Evolutionary conservation across 2,329 filamentous ascomycete genomes (phyloP).

Genomic region (Hymenoscyphus fraxineus): DNA sequence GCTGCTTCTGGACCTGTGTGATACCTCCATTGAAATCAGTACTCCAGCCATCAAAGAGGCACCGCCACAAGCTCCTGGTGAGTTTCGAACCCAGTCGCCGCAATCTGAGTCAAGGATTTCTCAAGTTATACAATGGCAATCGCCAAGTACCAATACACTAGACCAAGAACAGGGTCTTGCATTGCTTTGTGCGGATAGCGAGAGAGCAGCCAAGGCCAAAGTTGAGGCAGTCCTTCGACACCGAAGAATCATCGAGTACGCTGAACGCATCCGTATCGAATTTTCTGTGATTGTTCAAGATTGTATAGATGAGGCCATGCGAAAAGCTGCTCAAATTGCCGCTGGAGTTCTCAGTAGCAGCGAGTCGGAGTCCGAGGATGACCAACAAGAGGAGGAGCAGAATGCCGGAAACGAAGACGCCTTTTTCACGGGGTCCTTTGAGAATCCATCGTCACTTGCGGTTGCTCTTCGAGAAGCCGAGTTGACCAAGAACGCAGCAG

Average conservation of each 20-base stretch:
- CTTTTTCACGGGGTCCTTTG: slow-evolving; percentile 52
- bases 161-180: slow-evolving; percentile 92
- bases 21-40: slow-evolving; percentile 92
- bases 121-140: slow-evolving; percentile 95
- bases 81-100: slow-evolving; percentile 89
- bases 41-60: slow-evolving; percentile 89
- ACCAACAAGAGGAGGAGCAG: slow-evolving; percentile 31
- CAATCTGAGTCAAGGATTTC: slow-evolving; percentile 93
- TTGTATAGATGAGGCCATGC: slow-evolving; percentile 88
- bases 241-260: slow-evolving; percentile 89
- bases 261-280: slow-evolving; percentile 90
- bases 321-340: slow-evolving; percentile 83
- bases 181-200: slow-evolving; percentile 84
- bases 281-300: slow-evolving; percentile 91
- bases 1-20: slow-evolving; percentile 88
- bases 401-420: slow-evolving; percentile 49
- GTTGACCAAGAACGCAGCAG: slow-evolving; percentile 31
- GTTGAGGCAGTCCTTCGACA: slow-evolving; percentile 91
- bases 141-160: slow-evolving; percentile 82
- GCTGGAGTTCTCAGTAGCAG: slow-evolving; percentile 67
- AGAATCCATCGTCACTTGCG: slow-evolving; percentile 54
- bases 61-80: slow-evolving; percentile 61
- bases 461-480: slow-evolving; percentile 45
- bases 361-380: slow-evolving; percentile 48
- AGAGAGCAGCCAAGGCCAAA: slow-evolving; percentile 78